Evolutionary conservation across 2,329 filamentous ascomycete genomes (phyloP).

Genomic region (Dactylellina drechsleri): DNA sequence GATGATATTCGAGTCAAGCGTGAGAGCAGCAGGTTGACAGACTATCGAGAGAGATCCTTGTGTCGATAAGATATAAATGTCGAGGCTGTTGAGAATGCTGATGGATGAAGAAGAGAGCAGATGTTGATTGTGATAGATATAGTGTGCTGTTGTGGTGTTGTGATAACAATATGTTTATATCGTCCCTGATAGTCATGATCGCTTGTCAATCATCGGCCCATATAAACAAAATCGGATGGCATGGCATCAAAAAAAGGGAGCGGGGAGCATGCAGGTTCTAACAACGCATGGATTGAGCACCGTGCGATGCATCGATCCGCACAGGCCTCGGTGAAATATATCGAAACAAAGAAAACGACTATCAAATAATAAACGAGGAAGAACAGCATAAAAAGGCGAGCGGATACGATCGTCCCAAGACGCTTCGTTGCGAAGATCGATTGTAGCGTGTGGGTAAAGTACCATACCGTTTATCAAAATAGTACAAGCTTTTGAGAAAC

Average conservation of each 20-base stretch:
- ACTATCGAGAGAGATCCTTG: constrained; percentile 30
- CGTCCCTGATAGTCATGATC: constrained; percentile 26
- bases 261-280: neutral
- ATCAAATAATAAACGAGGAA: constrained; percentile 1
- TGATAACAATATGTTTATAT: neutral
- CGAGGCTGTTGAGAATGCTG: constrained; percentile 3
- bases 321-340: neutral
- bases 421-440: constrained; percentile 19
- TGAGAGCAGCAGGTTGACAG: neutral
- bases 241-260: neutral
- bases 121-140: constrained; percentile 8
- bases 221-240: neutral
- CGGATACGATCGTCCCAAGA: constrained; percentile 30
- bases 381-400: constrained; percentile 16
- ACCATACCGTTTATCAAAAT: constrained; percentile 7
- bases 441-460: constrained; percentile 13
- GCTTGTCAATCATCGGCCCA: constrained; percentile 18
- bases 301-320: too few species aligned
- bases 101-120: constrained; percentile 4
- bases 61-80: constrained; percentile 28
- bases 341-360: constrained; percentile 14
- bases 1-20: constrained; percentile 27
- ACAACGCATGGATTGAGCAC: too few species aligned
- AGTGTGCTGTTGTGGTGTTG: neutral
- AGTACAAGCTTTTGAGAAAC: constrained; percentile 36